These are phyloP conservation scores for Alternaria viburni DNA, from an alignment of 2,329 filamentous ascomycete species.

Conservation along the genomic window DNA sequence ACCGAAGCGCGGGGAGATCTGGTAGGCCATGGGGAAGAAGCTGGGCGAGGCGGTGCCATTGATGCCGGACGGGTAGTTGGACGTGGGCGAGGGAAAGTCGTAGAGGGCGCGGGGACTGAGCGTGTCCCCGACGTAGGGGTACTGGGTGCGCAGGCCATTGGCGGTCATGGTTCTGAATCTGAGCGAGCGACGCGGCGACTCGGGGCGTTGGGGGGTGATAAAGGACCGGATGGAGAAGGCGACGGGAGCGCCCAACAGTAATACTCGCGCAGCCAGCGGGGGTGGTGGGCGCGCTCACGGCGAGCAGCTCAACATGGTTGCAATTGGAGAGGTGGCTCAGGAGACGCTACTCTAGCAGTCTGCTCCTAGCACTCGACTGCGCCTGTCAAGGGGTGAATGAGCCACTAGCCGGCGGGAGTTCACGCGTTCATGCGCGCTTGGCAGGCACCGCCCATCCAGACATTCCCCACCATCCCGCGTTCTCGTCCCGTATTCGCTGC, in stretches of 20 bases:
- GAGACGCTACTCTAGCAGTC: background rate
- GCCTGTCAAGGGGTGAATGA: constrained; percentile 13
- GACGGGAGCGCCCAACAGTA: constrained; percentile 30
- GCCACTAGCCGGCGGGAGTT: constrained; percentile 8
- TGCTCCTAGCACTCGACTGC: background rate
- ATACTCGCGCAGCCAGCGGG: constrained; percentile 32
- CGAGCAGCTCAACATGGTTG: constrained; percentile 31
- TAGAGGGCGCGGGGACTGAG: constrained; percentile 43
- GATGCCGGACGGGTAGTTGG: constrained; percentile 46
- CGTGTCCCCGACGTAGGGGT: constrained; percentile 38
- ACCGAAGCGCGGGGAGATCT: constrained; percentile 45
- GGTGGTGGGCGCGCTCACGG: constrained; percentile 36
- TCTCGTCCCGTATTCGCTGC: constrained; percentile 4
- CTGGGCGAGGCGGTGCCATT: constrained; percentile 37
- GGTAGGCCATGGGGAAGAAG: constrained; percentile 47
- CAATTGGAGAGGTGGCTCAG: background rate
- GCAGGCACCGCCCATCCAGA: constrained; percentile 7
- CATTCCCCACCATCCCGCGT: constrained; percentile 7
- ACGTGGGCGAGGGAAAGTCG: constrained; percentile 48
- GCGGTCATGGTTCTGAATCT: constrained; percentile 32
- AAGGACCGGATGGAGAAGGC: constrained; percentile 27
- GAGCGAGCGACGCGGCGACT: constrained; percentile 11
- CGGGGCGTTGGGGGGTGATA: constrained; percentile 29
- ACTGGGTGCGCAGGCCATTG: constrained; percentile 46
- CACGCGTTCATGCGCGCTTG: constrained; percentile 9